These are phyloP conservation scores for Bidens hawaiensis DNA, from an alignment of 140 eudicot genomes.

Conservation along the genomic window DNA sequence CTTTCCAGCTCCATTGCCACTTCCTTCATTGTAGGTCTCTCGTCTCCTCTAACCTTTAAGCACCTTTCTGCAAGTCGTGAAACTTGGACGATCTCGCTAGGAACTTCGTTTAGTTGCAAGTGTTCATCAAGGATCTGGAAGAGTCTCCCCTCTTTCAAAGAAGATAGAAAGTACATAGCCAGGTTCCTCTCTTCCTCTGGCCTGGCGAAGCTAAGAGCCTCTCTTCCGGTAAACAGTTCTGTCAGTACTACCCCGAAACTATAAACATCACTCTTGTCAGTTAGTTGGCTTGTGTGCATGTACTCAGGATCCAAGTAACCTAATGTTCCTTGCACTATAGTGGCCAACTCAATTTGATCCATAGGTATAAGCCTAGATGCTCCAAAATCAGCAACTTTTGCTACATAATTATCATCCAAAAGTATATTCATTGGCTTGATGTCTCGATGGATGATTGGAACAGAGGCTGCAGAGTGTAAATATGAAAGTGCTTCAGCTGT, in stretches of 20 bases:
- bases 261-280: background rate
- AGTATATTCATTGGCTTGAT: no score
- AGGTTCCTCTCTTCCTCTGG: slow-evolving; percentile 24
- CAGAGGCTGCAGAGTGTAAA: slow-evolving; percentile 19
- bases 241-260: background rate
- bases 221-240: slow-evolving; percentile 8
- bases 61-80: slow-evolving; percentile 21
- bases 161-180: background rate
- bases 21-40: slow-evolving; percentile 20
- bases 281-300: slow-evolving; percentile 20
- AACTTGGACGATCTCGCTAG: slow-evolving; percentile 8
- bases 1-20: slow-evolving; percentile 29
- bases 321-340: no score
- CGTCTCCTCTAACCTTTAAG: background rate
- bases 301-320: slow-evolving; percentile 40
- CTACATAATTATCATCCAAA: no score
- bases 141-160: background rate
- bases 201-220: slow-evolving; percentile 23
- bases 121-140: slow-evolving; percentile 5
- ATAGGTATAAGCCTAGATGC: slow-evolving; percentile 22
- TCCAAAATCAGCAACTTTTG: slow-evolving; percentile 29
- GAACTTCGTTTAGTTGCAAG: background rate
- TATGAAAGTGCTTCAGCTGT: slow-evolving; percentile 26
- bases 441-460: slow-evolving; percentile 25
- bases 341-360: slow-evolving; percentile 30